phyloP scores from a whole-genome alignment of 2,329 filamentous ascomycete genomes.

The Whalleya microplaca region DNA sequence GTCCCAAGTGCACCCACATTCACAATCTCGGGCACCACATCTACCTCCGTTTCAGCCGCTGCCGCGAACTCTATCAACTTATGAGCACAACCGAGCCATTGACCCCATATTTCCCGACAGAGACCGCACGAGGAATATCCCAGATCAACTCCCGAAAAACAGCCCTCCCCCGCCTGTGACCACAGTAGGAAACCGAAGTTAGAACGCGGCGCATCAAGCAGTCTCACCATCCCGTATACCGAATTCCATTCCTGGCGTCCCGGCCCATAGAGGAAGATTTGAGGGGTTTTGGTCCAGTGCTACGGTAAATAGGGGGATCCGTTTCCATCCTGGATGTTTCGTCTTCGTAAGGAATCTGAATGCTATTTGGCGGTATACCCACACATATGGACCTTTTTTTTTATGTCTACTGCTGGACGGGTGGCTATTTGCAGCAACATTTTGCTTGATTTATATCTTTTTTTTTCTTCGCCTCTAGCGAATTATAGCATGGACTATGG shows the following conservation, averaged over 20 bases:
- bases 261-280: constrained; percentile 17
- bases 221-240: constrained; percentile 8
- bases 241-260: constrained; percentile 12
- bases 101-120: constrained; percentile 40
- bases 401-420: constrained; percentile 19
- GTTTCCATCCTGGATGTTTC: constrained; percentile 12
- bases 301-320: constrained; percentile 1
- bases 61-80: constrained; percentile 26
- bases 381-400: constrained; percentile 18
- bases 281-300: constrained; percentile 5
- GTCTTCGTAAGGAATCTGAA: constrained; percentile 15
- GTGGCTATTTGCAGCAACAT: constrained; percentile 20
- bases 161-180: constrained; percentile 27
- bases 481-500: not conserved
- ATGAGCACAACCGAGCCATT: constrained; percentile 32
- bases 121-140: constrained; percentile 36
- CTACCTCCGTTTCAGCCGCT: constrained; percentile 30
- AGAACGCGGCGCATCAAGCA: constrained; percentile 14
- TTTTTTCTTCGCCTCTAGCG: not conserved
- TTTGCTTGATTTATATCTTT: constrained; percentile 9
- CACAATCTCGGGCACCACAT: constrained; percentile 33
- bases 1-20: constrained; percentile 27
- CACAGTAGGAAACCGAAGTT: constrained; percentile 34
- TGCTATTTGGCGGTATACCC: constrained; percentile 25
- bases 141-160: constrained; percentile 34